phyloP scores from a whole-genome alignment of 768 basidiomycete genomes.

The Tricholoma matsutake region DNA sequence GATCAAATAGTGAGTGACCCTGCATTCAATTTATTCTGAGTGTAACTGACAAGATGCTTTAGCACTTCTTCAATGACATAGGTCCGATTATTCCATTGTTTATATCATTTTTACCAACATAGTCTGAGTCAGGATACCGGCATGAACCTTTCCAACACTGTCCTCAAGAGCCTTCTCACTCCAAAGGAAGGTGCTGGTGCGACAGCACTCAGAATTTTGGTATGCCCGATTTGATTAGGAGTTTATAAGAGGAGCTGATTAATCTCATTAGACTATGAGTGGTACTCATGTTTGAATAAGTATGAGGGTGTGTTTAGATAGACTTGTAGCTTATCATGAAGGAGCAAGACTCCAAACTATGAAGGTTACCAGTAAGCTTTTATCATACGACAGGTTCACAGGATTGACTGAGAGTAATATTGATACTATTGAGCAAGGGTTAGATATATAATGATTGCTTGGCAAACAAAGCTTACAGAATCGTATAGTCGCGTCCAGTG shows the following conservation, averaged over 20 bases:
- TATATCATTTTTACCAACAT: not conserved
- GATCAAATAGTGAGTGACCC: slow-evolving; percentile 60
- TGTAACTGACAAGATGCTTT: slow-evolving; percentile 1
- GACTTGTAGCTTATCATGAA: slow-evolving; percentile 4
- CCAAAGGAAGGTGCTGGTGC: slow-evolving; percentile 85
- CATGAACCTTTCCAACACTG: slow-evolving; percentile 97
- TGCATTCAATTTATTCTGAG: not conserved
- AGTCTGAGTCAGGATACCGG: slow-evolving; percentile 49
- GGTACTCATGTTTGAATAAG: slow-evolving; percentile 86
- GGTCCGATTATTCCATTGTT: slow-evolving; percentile 30
- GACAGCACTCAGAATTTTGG: slow-evolving; percentile 72
- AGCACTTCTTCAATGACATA: slow-evolving; percentile 93
- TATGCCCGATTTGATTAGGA: slow-evolving; percentile 27
- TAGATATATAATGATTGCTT: not conserved
- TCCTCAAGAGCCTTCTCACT: slow-evolving; percentile 71
- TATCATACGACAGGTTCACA: slow-evolving; percentile 33
- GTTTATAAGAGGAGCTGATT: not conserved
- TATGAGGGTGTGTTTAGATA: slow-evolving; percentile 61
- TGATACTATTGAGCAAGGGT: slow-evolving; percentile 58
- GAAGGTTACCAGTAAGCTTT: not conserved
- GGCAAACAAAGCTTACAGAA: slow-evolving; percentile 54
- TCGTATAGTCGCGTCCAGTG: slow-evolving; percentile 97
- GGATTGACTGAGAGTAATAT: slow-evolving; percentile 89
- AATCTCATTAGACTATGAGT: slow-evolving; percentile 56
- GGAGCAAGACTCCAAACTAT: not conserved